Evolutionary conservation across 2,329 filamentous ascomycete species (phyloP), one percentile per base, ranked within the genome.

Genomic region (Ceratocystis cacaofunesta): DNA sequence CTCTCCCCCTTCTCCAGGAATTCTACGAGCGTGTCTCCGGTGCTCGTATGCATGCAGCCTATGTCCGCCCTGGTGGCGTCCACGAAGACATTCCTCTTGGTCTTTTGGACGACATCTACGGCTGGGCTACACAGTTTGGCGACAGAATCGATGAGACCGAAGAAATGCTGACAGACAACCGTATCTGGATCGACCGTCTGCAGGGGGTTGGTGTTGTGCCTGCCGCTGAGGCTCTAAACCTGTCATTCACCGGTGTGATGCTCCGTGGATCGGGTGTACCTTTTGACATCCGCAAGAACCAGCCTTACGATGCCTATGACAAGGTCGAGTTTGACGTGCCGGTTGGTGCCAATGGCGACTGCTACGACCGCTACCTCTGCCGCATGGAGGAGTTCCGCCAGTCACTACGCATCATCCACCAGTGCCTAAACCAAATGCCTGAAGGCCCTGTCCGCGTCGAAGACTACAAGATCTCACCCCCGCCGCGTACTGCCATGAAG

Each of bases 331-430:
- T 99, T 72, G 94, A 99, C 73, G 90, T 99, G 1, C 94, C 95
- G 44, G 94, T 99, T 48, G 94, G 94, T 72, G 83, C 92, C 71
- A 95, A 97, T 74, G 94, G 94, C 71, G 94, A 99, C 81, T 99
- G 94, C 83, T 99, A 99, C 79, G 94, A 99, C 78, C 88, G 94
- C 72, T 99, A 99, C 75, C 85, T 99, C 69, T 96, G 92, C 85
- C 90, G 94, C 72, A 99, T 99, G 92, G 92, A 97, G 78, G 94
- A 99, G 79, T 99, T 99, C 85, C 86, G 94, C 70, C 95, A 99
- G 78, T 96, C 90, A 28, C 87, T 99, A 68, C 89, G 94, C 72
- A 99, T 99, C 77, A 96, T 99, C 74, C 87, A 95, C 82, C 95
- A 99, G 78, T 99, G 95, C 77, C 80, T 99, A 71, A 97, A 99